phyloP scores from a whole-genome alignment of 1,284 basidiomycete genomes.

The Melampsora medusae region DNA sequence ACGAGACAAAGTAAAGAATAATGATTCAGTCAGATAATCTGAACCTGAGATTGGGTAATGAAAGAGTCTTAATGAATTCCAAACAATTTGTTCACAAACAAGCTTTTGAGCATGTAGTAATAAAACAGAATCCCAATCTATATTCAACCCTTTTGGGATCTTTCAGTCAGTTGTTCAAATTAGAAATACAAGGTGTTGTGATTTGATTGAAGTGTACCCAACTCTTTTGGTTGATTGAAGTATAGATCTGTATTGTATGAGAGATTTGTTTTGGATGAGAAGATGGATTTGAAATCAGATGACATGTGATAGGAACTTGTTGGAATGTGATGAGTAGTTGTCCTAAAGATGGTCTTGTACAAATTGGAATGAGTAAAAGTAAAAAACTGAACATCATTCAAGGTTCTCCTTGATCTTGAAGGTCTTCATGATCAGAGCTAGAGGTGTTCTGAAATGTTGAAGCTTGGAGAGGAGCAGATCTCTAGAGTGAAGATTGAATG shows the following conservation, averaged over 20 bases:
- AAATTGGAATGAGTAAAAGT: slow-evolving; percentile 23
- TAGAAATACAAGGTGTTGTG: neutral
- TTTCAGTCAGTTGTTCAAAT: neutral
- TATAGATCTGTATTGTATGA: neutral
- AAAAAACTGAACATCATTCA: slow-evolving; percentile 21
- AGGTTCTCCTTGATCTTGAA: neutral
- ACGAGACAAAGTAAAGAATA: neutral
- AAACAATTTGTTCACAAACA: neutral
- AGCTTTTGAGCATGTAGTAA: neutral
- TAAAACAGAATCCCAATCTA: neutral
- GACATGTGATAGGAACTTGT: neutral
- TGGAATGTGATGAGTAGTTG: slow-evolving; percentile 12
- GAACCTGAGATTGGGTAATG: neutral
- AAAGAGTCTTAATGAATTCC: neutral
- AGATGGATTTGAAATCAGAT: neutral
- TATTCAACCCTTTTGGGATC: too few species aligned
- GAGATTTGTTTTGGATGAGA: too few species aligned
- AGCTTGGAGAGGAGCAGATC: too few species aligned
- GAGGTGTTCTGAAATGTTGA: neutral
- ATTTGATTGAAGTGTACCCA: neutral
- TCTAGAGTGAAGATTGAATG: slow-evolving; percentile 10
- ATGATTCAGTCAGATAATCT: neutral
- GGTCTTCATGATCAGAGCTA: neutral
- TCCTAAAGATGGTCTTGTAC: neutral
- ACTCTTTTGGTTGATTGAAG: neutral